Percentiles rank a stretch among this genome's conserved stretches.
phyloP scores from a whole-genome alignment of 148 eudicot genomes.

The Rhododendron griersonianum region DNA sequence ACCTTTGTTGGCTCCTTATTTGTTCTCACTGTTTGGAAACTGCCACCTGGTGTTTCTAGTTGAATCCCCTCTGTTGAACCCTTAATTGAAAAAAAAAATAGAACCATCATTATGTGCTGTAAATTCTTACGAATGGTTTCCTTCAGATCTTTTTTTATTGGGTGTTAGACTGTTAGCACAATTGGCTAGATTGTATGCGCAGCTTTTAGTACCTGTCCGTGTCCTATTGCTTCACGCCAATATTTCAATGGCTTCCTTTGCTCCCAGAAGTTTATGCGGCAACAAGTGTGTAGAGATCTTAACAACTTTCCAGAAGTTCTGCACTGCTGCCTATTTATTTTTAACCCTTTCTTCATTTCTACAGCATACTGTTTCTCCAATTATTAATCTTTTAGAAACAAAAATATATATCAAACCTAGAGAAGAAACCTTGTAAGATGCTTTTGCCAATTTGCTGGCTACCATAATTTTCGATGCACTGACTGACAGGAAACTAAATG shows the following conservation, averaged over 20 bases:
- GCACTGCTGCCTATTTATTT: neutral
- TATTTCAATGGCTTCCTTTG: neutral
- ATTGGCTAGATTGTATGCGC: neutral
- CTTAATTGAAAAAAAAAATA: neutral
- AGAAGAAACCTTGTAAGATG: neutral
- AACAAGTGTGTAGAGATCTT: neutral
- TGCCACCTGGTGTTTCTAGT: neutral
- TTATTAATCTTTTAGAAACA: neutral
- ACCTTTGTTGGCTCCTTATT: neutral
- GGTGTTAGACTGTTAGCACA: neutral
- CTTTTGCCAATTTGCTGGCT: conserved; percentile 7
- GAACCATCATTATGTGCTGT: neutral
- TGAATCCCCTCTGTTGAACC: neutral
- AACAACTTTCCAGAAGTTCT: neutral
- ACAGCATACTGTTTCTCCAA: neutral
- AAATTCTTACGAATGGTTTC: neutral
- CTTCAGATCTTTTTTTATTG: neutral
- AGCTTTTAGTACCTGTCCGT: neutral
- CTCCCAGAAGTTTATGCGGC: neutral
- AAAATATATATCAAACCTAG: neutral
- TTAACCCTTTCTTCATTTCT: neutral
- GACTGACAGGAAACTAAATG: conserved; percentile 56
- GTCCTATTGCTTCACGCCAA: neutral
- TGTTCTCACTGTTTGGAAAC: neutral
- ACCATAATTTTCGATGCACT: conserved; percentile 28